Base-by-base conservation (phyloP, 73 alveolate species). In the Paramecium sonneborni region DNA sequence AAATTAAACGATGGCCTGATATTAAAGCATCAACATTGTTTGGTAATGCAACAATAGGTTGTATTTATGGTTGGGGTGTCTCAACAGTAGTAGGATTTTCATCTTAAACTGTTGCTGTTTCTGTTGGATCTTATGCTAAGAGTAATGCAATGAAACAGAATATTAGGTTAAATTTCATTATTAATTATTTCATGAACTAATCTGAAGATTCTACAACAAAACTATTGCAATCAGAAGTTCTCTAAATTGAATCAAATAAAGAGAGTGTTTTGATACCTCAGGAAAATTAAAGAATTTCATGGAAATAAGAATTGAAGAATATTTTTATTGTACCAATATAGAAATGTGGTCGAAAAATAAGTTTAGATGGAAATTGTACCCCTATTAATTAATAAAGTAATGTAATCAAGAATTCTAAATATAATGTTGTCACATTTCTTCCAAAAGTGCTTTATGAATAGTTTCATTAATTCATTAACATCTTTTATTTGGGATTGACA, bases 381-480 rank as follows among this genome's bases (percentile, higher is more conserved):
- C 98, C 99, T 0, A 58, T 39, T 37, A 93, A 93, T 20, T 46
- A 69, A 74, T 92, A 95, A 8, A 68, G 96, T 35, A 96, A 96
- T 85, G 86, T 67, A 57, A 87, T 95, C 10, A 70, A 91, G 93
- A 97, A 97, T 85, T 89, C 94, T 56, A 97, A 97, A 94, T 97
- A 97, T 85, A 85, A 94, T 44, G 85, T 90, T 35, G 14, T 98
- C 10, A 96, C 99, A 9, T 97, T 98, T 92, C 37, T 98, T 0
- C 99, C 99, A 6, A 70, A 95, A 44, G 98, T 95, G 15, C 97
- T 98, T 15, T 96, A 92, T 88, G 76, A 98, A 70, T 96, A 98
- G 69, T 98, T 98, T 96, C 93, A 92, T 58, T 92, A 94, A 92
- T 97, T 97, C 96, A 95, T 96, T 85, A 98, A 98, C 94, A 58